These are phyloP conservation scores for Trametes pubescens DNA, from an alignment of 1,284 basidiomycete species.

Conservation along the genomic window DNA sequence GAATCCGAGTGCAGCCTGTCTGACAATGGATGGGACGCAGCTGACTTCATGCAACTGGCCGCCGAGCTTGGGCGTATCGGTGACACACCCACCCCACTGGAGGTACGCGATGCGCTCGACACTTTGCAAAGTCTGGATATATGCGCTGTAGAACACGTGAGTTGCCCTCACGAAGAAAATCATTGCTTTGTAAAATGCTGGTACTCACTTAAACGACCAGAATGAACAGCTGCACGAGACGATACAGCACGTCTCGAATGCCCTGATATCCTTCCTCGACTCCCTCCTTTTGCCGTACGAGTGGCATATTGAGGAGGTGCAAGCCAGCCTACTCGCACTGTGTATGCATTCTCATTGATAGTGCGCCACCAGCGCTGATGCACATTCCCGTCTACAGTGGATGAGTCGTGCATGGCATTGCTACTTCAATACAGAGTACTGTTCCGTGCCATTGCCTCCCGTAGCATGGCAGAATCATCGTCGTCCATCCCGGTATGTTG, in stretches of 20 bases:
- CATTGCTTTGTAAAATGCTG: neutral
- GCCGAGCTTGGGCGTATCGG: conserved; percentile 6
- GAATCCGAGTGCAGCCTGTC: conserved; percentile 40
- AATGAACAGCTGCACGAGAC: conserved; percentile 44
- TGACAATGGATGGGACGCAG: conserved; percentile 24
- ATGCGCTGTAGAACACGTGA: conserved; percentile 39
- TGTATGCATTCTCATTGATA: conserved; percentile 20
- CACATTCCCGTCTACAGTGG: conserved; percentile 27
- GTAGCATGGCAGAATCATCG: conserved; percentile 33
- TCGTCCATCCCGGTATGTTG: conserved; percentile 58
- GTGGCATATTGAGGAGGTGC: neutral
- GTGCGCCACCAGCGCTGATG: conserved; percentile 3
- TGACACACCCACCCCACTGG: neutral
- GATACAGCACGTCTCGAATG: conserved; percentile 46
- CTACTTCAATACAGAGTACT: conserved; percentile 60
- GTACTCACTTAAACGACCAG: conserved; percentile 36
- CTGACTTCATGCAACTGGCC: conserved; percentile 29
- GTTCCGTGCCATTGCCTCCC: conserved; percentile 54
- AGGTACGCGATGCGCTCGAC: conserved; percentile 10
- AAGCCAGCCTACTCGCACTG: conserved; percentile 11
- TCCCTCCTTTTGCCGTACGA: conserved; percentile 14
- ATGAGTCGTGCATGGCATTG: conserved; percentile 40
- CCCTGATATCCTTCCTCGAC: conserved; percentile 48
- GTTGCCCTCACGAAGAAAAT: neutral
- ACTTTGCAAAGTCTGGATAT: conserved; percentile 27